A percentile compares a stretch with the other conserved stretches of the same genome.
Evolutionary conservation across 306 rosid genomes (phyloP).

Genomic region (Cyclanthera cordifolia): DNA sequence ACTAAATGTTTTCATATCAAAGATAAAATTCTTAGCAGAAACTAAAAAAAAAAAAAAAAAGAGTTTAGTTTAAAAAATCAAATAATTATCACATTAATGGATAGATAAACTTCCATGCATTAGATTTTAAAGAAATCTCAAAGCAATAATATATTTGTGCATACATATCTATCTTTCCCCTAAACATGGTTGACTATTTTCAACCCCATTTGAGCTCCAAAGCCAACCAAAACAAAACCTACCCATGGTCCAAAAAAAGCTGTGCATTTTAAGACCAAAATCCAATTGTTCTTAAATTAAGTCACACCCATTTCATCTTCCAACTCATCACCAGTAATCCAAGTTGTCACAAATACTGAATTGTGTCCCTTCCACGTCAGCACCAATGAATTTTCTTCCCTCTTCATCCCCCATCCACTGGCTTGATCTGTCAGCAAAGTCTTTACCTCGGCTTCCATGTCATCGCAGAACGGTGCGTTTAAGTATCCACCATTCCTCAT

Average conservation of each 20-base stretch:
- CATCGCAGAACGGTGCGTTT: slow-evolving; percentile 50
- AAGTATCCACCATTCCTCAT: slow-evolving; percentile 46
- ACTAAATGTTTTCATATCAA: no score
- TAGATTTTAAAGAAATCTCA: not conserved
- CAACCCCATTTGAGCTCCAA: not conserved
- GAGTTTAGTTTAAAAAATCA: no score
- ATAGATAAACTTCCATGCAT: not conserved
- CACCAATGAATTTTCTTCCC: slow-evolving; percentile 65
- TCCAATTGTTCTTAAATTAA: not conserved
- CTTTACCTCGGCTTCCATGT: slow-evolving; percentile 52
- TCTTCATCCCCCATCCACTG: slow-evolving; percentile 98
- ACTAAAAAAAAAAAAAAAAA: no score
- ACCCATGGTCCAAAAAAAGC: not conserved
- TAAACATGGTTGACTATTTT: not conserved
- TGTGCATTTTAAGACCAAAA: not conserved
- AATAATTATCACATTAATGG: no score
- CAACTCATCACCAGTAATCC: slow-evolving; percentile 38
- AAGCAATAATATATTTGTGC: not conserved
- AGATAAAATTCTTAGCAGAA: no score
- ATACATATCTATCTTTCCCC: not conserved
- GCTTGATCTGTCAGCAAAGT: slow-evolving; percentile 83
- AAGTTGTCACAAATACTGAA: slow-evolving; percentile 76
- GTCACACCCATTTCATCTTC: slow-evolving; percentile 28
- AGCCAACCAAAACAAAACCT: not conserved
- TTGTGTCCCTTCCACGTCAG: slow-evolving; percentile 96